phyloP scores from a whole-genome alignment of 1,139 yeast genomes.

The Blastobotrys raffinosifermentans region DNA sequence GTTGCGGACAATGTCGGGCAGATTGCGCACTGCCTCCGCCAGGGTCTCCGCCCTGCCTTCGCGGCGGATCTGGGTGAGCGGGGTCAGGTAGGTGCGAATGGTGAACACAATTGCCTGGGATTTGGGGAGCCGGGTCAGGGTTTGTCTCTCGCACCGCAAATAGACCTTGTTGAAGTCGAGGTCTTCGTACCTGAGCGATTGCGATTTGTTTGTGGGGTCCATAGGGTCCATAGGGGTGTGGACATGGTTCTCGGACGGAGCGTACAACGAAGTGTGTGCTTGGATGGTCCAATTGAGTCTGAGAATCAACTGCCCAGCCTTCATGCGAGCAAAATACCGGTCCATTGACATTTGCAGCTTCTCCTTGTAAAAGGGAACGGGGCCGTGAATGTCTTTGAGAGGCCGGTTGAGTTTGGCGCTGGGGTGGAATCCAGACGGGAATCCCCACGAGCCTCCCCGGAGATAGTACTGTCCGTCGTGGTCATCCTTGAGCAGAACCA shows the following conservation, averaged over 20 bases:
- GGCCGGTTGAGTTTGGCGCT: slow-evolving; percentile 40
- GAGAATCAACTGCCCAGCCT: slow-evolving; percentile 49
- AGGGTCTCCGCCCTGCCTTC: slow-evolving; percentile 43
- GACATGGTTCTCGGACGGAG: slow-evolving; percentile 49
- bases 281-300: slow-evolving; percentile 61
- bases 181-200: slow-evolving; percentile 38
- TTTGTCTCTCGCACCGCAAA: slow-evolving; percentile 59
- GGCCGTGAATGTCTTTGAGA: slow-evolving; percentile 46
- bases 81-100: slow-evolving; percentile 59
- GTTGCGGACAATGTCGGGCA: slow-evolving; percentile 52
- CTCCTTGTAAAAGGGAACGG: slow-evolving; percentile 55
- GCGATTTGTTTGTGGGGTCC: slow-evolving; percentile 23
- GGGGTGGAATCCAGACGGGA: slow-evolving; percentile 76
- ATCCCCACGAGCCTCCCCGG: slow-evolving; percentile 59
- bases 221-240: slow-evolving; percentile 10
- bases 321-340: slow-evolving; percentile 47
- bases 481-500: slow-evolving; percentile 50
- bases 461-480: slow-evolving; percentile 54
- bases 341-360: slow-evolving; percentile 58
- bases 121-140: slow-evolving; percentile 51
- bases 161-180: slow-evolving; percentile 53
- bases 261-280: slow-evolving; percentile 45
- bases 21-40: slow-evolving; percentile 50
- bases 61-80: slow-evolving; percentile 47
- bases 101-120: slow-evolving; percentile 52